Evolutionary conservation across 1,139 yeast genomes (phyloP).

Genomic region (Sugiyamaella neomexicana): DNA sequence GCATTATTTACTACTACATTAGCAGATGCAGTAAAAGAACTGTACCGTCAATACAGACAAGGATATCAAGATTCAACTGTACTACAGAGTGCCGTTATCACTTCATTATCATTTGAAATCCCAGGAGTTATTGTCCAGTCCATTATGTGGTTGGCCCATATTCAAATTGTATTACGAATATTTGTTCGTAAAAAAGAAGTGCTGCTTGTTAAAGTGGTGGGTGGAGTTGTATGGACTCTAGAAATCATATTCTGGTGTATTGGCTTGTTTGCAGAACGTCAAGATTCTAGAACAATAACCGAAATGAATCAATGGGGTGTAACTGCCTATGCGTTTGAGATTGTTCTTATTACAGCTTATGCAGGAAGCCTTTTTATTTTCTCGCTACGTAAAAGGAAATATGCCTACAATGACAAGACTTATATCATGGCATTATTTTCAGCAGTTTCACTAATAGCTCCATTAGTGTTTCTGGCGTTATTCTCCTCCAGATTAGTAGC

Average conservation of each 20-base stretch:
- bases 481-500: constrained; percentile 66
- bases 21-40: constrained; percentile 31
- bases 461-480: constrained; percentile 73
- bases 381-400: constrained; percentile 55
- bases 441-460: constrained; percentile 58
- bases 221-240: constrained; percentile 55
- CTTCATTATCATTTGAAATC: constrained; percentile 52
- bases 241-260: constrained; percentile 27
- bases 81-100: constrained; percentile 51
- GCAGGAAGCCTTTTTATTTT: constrained; percentile 66
- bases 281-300: not conserved
- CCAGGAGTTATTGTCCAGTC: constrained; percentile 65
- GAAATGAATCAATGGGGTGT: constrained; percentile 41
- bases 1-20: constrained; percentile 38
- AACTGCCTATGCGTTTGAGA: constrained; percentile 70
- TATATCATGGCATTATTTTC: constrained; percentile 61
- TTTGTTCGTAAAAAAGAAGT: constrained; percentile 71
- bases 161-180: constrained; percentile 70
- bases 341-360: constrained; percentile 70
- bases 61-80: constrained; percentile 59
- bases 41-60: constrained; percentile 43
- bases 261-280: constrained; percentile 10
- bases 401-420: constrained; percentile 53
- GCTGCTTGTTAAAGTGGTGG: constrained; percentile 60
- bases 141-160: constrained; percentile 70